phyloP scores from a whole-genome alignment of 495 filamentous ascomycete genomes.

The Stereocaulon alpinum region DNA sequence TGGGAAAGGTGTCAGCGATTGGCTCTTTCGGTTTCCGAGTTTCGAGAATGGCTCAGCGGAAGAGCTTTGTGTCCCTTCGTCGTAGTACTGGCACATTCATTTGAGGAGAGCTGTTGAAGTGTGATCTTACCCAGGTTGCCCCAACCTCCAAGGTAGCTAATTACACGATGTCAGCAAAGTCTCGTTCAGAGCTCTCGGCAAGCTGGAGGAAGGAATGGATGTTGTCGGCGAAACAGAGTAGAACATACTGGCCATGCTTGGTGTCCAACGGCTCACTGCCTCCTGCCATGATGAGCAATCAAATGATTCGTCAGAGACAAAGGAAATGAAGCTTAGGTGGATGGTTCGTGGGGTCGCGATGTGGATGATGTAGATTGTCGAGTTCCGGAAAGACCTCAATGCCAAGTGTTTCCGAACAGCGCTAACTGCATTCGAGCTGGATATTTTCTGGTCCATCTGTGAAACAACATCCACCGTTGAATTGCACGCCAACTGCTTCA shows the following conservation, averaged over 20 bases:
- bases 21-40: neutral
- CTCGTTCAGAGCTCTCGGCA: neutral
- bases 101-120: neutral
- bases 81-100: neutral
- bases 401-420: slow-evolving; percentile 5
- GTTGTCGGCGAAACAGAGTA: neutral
- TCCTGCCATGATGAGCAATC: slow-evolving; percentile 56
- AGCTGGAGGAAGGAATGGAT: neutral
- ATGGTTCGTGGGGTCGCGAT: neutral
- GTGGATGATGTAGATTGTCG: neutral
- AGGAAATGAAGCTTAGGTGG: slow-evolving; percentile 23
- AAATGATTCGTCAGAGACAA: slow-evolving; percentile 25
- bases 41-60: neutral
- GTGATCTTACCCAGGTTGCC: slow-evolving; percentile 66
- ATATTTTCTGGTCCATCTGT: slow-evolving; percentile 23
- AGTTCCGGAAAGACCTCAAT: neutral
- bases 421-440: slow-evolving; percentile 37
- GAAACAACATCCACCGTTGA: slow-evolving; percentile 3
- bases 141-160: slow-evolving; percentile 77
- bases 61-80: slow-evolving; percentile 1
- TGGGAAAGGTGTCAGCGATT: neutral
- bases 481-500: slow-evolving; percentile 10
- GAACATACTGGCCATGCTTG: slow-evolving; percentile 62
- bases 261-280: slow-evolving; percentile 46
- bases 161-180: slow-evolving; percentile 24